Evolutionary conservation across 2,329 filamentous ascomycete species (phyloP), one percentile per base, ranked within the genome.

Genomic region (Orbilia javanica): DNA sequence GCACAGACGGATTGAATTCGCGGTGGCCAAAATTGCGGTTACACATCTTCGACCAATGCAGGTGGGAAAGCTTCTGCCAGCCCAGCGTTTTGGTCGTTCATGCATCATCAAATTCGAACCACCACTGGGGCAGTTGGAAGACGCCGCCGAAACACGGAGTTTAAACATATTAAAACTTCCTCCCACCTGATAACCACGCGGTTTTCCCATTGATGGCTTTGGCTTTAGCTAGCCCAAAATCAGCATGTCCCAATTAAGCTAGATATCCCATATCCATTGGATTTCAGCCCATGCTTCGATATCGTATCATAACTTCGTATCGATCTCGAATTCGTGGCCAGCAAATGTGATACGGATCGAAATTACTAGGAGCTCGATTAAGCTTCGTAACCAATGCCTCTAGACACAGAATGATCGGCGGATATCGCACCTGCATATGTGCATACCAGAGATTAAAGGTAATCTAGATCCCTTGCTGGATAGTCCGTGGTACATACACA

Each of bases 121-220:
- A 6, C 13, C 20, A 50, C 13, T n/a, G 11, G 11, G n/a, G 13
- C 8, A 39, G 7, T 15, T n/a, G 5, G 46, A 39, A 11, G 29
- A 20, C n/a, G 34, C 62, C 53, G 52, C 52, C 53, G 42, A 62
- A 67, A 50, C 52, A 72, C 74, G 74, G 74, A 78, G 62, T 78
- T 78, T 72, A 67, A 36, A 53, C 34, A 18, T 31, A 46, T 46
- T 71, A 48, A 50, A 46, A 5, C 25, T 71, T 67, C 60, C 52
- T 60, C 18, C 22, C 39, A 42, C 63, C 20, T 62, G 36, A 73
- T 65, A 55, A 50, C 27, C 50, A 55, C 25, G 27, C 57, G 13
- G 11, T 22, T 42, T 42, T 7, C 46, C 22, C 7, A 65, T 52
- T 8, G 39, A 65, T 36, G 18, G 62, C 39, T 50, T 52, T 36